Evolutionary conservation across 805 yeast species (phyloP).

Genomic region (Metschnikowia colocasiae): DNA sequence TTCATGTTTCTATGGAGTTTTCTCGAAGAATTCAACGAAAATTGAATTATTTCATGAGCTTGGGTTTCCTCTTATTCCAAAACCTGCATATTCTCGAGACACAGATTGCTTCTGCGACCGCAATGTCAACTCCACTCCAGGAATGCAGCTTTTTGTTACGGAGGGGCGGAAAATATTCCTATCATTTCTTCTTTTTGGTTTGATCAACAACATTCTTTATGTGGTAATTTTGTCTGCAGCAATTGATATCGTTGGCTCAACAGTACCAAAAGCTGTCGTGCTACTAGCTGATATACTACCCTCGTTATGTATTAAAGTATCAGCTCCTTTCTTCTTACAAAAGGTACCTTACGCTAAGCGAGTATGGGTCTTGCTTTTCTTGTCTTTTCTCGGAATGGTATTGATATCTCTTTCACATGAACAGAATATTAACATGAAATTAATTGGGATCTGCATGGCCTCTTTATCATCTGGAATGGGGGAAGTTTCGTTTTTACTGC

Average conservation of each 20-base stretch:
- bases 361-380: slow-evolving; percentile 48
- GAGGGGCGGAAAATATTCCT: slow-evolving; percentile 35
- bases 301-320: slow-evolving; percentile 62
- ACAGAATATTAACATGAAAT: slow-evolving; percentile 33
- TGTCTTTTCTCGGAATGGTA: slow-evolving; percentile 75
- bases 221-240: slow-evolving; percentile 93
- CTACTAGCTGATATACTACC: slow-evolving; percentile 86
- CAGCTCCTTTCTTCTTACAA: slow-evolving; percentile 80
- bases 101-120: slow-evolving; percentile 2
- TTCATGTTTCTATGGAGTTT: background rate
- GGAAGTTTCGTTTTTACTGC: slow-evolving; percentile 80
- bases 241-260: slow-evolving; percentile 80
- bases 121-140: background rate
- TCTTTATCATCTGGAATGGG: slow-evolving; percentile 87
- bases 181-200: slow-evolving; percentile 79
- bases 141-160: slow-evolving; percentile 7
- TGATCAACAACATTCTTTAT: slow-evolving; percentile 82
- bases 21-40: background rate
- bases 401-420: slow-evolving; percentile 46
- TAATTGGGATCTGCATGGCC: slow-evolving; percentile 74
- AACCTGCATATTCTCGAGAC: slow-evolving; percentile 3
- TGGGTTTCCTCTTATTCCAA: background rate
- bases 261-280: slow-evolving; percentile 81
- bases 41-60: background rate
- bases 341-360: slow-evolving; percentile 55